phyloP scores from a whole-genome alignment of 1,284 basidiomycete species.

The Sanghuangporus weigelae region DNA sequence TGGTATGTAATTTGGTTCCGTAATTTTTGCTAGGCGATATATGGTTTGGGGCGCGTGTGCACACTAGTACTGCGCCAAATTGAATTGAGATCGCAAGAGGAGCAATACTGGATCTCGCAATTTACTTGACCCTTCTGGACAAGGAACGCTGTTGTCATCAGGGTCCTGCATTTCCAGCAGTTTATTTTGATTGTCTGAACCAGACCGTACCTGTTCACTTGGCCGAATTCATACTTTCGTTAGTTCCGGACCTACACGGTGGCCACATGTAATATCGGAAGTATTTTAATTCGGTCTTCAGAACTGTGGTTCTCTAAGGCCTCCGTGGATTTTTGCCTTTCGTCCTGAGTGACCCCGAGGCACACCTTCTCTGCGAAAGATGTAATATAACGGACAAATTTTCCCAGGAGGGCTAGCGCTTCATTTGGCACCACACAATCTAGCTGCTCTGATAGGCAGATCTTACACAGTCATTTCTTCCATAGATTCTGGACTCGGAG shows the following conservation, averaged over 20 bases:
- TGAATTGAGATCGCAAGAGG: background rate
- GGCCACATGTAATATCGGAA: background rate
- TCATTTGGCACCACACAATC: background rate
- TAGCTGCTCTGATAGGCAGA: background rate
- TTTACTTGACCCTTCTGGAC: background rate
- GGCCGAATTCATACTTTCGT: background rate
- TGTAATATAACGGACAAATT: background rate
- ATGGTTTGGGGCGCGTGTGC: background rate
- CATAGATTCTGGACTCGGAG: background rate
- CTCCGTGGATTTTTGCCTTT: background rate
- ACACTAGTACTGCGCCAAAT: background rate
- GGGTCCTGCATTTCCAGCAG: background rate
- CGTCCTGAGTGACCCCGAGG: background rate
- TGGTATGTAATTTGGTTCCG: background rate
- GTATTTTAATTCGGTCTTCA: background rate
- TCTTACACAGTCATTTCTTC: background rate
- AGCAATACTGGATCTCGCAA: background rate
- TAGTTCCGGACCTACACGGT: background rate
- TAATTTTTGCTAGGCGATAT: background rate
- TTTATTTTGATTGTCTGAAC: background rate
- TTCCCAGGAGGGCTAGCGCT: background rate
- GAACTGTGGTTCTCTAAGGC: background rate
- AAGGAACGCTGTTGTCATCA: background rate
- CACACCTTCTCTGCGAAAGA: background rate
- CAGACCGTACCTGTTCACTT: background rate